Conservation (phyloP, 208 protist genomes). For the Leishmania tarentolae region DNA sequence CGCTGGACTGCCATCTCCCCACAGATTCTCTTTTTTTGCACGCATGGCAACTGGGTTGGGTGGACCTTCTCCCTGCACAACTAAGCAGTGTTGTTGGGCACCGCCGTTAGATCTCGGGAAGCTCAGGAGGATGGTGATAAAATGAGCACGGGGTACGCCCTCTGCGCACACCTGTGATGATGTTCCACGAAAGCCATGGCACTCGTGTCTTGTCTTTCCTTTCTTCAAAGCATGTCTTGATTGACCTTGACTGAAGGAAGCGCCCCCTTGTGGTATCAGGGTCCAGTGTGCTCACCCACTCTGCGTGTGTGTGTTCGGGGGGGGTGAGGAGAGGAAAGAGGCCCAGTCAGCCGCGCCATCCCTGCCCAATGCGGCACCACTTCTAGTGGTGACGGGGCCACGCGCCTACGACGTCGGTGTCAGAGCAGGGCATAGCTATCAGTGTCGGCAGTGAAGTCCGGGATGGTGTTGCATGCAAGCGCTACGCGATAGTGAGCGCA, state of each 20-base stretch:
- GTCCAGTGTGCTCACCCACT: too few relatives aligned
- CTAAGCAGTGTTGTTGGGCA: not conserved
- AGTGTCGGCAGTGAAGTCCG: not conserved
- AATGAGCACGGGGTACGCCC: too few relatives aligned
- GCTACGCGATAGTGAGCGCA: not conserved
- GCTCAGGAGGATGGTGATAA: not conserved
- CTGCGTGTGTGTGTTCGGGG: not conserved
- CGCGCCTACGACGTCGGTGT: not conserved
- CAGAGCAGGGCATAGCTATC: not conserved
- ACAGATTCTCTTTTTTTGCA: slow-evolving; percentile 36
- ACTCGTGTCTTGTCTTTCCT: too few relatives aligned
- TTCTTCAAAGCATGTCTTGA: too few relatives aligned
- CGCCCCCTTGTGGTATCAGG: too few relatives aligned
- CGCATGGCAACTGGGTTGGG: slow-evolving; percentile 33
- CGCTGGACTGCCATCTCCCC: slow-evolving; percentile 32
- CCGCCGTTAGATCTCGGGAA: not conserved
- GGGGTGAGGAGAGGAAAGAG: not conserved
- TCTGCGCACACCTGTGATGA: too few relatives aligned
- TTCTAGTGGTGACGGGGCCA: not conserved
- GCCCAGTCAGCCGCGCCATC: not conserved
- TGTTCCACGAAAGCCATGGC: too few relatives aligned
- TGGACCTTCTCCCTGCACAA: slow-evolving; percentile 44
- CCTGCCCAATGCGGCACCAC: not conserved
- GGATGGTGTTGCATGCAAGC: not conserved
- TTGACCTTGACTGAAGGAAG: too few relatives aligned